Percentiles rank a stretch among this genome's conserved stretches.
Evolutionary conservation across 169 alveolate genomes (phyloP).

Genomic region (Plasmodium adleri): DNA sequence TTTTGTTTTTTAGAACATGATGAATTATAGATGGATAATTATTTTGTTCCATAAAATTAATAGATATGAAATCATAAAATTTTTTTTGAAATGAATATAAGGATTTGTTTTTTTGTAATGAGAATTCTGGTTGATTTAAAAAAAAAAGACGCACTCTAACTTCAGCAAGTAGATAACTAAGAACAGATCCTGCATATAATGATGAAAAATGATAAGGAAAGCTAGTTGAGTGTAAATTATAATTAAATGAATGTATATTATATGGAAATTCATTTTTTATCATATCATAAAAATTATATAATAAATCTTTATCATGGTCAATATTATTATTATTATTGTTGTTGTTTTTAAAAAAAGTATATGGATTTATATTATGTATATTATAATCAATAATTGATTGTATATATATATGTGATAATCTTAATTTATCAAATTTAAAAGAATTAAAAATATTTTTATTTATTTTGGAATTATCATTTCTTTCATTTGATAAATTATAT

Average conservation of each 20-base stretch:
- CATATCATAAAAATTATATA: slow-evolving; percentile 26
- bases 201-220: slow-evolving; percentile 74
- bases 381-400: slow-evolving; percentile 54
- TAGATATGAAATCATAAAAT: slow-evolving; percentile 19
- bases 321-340: neutral
- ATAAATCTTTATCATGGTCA: neutral
- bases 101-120: slow-evolving; percentile 38
- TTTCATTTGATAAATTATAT: slow-evolving; percentile 31
- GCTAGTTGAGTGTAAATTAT: slow-evolving; percentile 60
- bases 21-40: slow-evolving; percentile 32
- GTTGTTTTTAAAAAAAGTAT: slow-evolving; percentile 8
- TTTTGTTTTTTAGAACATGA: slow-evolving; percentile 4
- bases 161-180: slow-evolving; percentile 65
- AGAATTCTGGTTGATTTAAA: slow-evolving; percentile 8
- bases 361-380: slow-evolving; percentile 40
- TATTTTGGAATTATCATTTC: slow-evolving; percentile 31
- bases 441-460: slow-evolving; percentile 30
- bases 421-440: slow-evolving; percentile 33
- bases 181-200: slow-evolving; percentile 66
- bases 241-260: slow-evolving; percentile 1
- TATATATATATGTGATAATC: slow-evolving; percentile 23
- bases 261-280: slow-evolving; percentile 33
- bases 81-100: slow-evolving; percentile 52
- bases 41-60: neutral
- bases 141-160: slow-evolving; percentile 17